A percentile compares a stretch with the other conserved stretches of the same genome.
These are phyloP conservation scores for Linum usitatissimum DNA, from an alignment of 345 rosid genomes.

Conservation along the genomic window DNA sequence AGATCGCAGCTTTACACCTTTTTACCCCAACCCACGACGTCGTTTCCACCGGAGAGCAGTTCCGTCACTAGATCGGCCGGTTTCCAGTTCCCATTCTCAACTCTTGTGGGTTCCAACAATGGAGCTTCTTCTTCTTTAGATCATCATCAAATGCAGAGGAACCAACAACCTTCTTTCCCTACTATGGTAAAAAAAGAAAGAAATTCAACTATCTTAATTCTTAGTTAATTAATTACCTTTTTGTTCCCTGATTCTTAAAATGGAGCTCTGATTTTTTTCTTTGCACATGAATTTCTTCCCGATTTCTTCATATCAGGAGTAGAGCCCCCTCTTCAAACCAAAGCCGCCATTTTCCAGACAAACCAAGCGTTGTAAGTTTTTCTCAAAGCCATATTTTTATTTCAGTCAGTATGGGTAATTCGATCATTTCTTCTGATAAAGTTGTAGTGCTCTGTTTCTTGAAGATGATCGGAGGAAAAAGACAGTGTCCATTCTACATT, in stretches of 20 bases:
- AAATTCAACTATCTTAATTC: too few relatives aligned
- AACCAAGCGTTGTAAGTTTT: conserved; percentile 21
- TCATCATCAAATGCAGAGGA: conserved; percentile 24
- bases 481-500: conserved; percentile 26
- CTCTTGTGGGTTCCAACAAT: conserved; percentile 17
- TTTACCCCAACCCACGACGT: conserved; percentile 16
- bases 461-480: conserved; percentile 34
- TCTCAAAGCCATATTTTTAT: background rate
- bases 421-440: background rate
- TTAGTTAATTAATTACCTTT: too few relatives aligned
- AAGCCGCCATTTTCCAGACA: conserved; percentile 26
- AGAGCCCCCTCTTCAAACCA: conserved; percentile 75
- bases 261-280: background rate
- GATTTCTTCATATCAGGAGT: conserved; percentile 11
- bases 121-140: conserved; percentile 13
- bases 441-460: background rate
- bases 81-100: conserved; percentile 1
- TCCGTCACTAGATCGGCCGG: background rate
- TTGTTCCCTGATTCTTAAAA: background rate
- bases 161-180: conserved; percentile 18
- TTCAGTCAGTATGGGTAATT: too few relatives aligned
- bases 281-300: conserved; percentile 36
- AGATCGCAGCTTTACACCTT: conserved; percentile 7
- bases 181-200: conserved; percentile 22
- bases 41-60: conserved; percentile 12